Conservation (phyloP, 148 eudicot species). For the Persicaria maculosa region DNA sequence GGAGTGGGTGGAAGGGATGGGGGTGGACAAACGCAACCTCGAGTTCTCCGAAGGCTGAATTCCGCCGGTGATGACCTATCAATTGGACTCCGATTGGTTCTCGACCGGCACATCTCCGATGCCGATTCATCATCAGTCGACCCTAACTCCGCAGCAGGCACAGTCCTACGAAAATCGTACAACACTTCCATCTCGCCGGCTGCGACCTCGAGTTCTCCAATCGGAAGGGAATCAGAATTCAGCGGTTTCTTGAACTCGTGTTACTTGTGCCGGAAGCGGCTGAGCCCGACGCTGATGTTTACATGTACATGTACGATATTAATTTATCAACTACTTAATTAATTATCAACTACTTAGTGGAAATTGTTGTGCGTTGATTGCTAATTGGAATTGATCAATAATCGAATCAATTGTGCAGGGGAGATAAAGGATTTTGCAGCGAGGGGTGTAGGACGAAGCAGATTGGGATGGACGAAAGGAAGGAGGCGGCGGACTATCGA, state of each 20-base stretch:
- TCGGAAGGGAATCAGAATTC: neutral
- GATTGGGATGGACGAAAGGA: conserved; percentile 39
- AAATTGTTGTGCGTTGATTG: neutral
- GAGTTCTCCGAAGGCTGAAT: neutral
- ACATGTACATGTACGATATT: conserved; percentile 46
- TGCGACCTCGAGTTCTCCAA: neutral
- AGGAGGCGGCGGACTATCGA: conserved; percentile 24
- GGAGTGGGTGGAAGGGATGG: too few species aligned
- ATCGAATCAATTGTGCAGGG: conserved; percentile 26
- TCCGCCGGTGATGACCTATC: neutral
- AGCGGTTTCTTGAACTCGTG: conserved; percentile 32
- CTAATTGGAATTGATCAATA: neutral
- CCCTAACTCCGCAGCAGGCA: neutral
- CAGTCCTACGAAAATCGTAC: neutral
- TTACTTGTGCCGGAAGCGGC: conserved; percentile 29
- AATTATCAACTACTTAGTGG: neutral
- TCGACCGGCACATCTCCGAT: conserved; percentile 4
- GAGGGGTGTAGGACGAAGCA: conserved; percentile 45
- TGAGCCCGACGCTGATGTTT: conserved; percentile 41
- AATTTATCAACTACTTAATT: neutral
- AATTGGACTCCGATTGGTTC: conserved; percentile 1
- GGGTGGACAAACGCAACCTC: neutral
- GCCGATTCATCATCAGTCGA: neutral
- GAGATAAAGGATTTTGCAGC: conserved; percentile 64
- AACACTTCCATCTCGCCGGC: neutral